Percentiles rank a stretch among this genome's conserved stretches.
These are phyloP conservation scores for Mucor mucedo DNA, from an alignment of 371 early-diverging fungal genomes.

Conservation along the genomic window DNA sequence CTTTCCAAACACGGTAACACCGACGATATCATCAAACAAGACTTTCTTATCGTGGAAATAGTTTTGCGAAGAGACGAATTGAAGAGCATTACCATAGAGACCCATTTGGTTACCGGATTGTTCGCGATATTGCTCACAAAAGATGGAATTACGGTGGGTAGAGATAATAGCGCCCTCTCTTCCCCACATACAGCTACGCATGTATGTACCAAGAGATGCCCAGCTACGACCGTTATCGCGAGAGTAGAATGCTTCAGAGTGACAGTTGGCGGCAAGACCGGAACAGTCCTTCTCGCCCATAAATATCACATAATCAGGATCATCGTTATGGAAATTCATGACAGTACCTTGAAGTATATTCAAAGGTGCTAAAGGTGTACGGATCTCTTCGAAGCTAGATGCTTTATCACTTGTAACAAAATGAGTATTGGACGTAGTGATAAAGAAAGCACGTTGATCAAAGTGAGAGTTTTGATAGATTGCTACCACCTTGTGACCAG, in stretches of 20 bases:
- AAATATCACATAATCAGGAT: slow-evolving; percentile 79
- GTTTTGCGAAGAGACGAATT: slow-evolving; percentile 60
- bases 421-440: slow-evolving; percentile 64
- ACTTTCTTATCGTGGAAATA: slow-evolving; percentile 58
- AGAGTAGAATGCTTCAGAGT: slow-evolving; percentile 75
- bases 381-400: slow-evolving; percentile 60
- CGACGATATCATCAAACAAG: slow-evolving; percentile 70
- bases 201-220: slow-evolving; percentile 73
- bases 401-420: slow-evolving; percentile 78
- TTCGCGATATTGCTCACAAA: slow-evolving; percentile 72
- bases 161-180: slow-evolving; percentile 61
- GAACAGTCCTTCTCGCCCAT: slow-evolving; percentile 67
- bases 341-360: slow-evolving; percentile 54
- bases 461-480: slow-evolving; percentile 76
- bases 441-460: slow-evolving; percentile 72
- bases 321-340: slow-evolving; percentile 83
- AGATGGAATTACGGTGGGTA: slow-evolving; percentile 59
- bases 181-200: slow-evolving; percentile 80
- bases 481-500: slow-evolving; percentile 43
- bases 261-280: slow-evolving; percentile 54
- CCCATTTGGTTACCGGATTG: slow-evolving; percentile 64
- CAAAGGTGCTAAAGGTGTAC: slow-evolving; percentile 60
- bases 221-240: slow-evolving; percentile 76
- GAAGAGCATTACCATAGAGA: slow-evolving; percentile 48
- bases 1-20: slow-evolving; percentile 78